Evolutionary conservation across 768 basidiomycete species (phyloP).

Genomic region (Sarcomyxa edulis): DNA sequence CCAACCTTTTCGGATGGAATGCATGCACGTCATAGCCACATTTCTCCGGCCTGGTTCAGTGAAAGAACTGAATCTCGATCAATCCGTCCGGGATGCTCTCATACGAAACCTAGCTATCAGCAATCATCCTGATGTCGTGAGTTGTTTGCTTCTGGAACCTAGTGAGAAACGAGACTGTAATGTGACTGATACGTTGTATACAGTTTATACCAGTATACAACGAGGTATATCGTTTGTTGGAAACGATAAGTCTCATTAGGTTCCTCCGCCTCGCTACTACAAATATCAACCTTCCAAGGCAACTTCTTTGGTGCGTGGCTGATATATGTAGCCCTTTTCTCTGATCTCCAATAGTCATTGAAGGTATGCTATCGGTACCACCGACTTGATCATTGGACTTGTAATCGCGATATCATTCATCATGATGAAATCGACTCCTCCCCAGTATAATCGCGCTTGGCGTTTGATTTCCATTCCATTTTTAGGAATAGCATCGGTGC

Average conservation of each 20-base stretch:
- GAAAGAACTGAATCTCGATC: constrained; percentile 24
- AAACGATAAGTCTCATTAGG: constrained; percentile 20
- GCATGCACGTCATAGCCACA: constrained; percentile 22
- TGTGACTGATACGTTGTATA: background rate
- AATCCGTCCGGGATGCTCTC: constrained; percentile 18
- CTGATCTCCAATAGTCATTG: background rate
- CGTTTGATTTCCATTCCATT: constrained; percentile 25
- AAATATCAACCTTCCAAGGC: constrained; percentile 31
- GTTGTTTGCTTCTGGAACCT: constrained; percentile 2
- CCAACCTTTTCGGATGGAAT: constrained; percentile 19
- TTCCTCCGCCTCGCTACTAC: constrained; percentile 26
- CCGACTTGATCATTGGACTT: constrained; percentile 19
- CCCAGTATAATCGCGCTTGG: constrained; percentile 21
- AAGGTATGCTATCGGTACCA: constrained; percentile 25
- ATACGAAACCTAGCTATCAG: constrained; percentile 20
- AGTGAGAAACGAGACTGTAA: background rate
- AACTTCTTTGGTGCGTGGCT: constrained; percentile 24
- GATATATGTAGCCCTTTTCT: background rate
- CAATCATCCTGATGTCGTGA: constrained; percentile 32
- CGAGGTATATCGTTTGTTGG: constrained; percentile 24
- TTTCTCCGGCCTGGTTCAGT: constrained; percentile 22
- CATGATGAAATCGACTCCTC: constrained; percentile 17
- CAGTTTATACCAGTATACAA: constrained; percentile 31
- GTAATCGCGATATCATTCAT: constrained; percentile 22
- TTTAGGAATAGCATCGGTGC: constrained; percentile 21